These are phyloP conservation scores for Sugiyamaella sp. DNA, from an alignment of 1,139 yeast species.

Conservation along the genomic window DNA sequence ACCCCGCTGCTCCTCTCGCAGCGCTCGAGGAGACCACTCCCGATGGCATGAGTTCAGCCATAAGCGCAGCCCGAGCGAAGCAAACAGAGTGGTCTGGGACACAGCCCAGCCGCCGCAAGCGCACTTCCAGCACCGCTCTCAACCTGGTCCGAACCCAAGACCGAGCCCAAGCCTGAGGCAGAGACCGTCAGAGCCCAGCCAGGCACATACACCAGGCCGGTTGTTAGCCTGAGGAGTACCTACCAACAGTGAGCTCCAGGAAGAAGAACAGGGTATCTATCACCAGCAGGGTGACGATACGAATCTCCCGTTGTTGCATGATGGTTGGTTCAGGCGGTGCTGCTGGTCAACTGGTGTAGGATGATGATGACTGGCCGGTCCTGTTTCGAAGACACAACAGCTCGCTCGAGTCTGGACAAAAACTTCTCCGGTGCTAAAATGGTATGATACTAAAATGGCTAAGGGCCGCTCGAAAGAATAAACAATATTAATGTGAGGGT, in stretches of 20 bases:
- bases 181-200: background rate
- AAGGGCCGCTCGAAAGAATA: too few species aligned
- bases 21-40: too few species aligned
- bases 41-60: too few species aligned
- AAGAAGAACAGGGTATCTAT: constrained; percentile 85
- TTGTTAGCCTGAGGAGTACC: constrained; percentile 14
- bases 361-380: background rate
- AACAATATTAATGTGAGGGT: too few species aligned
- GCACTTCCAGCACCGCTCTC: too few species aligned
- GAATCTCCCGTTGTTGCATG: constrained; percentile 61
- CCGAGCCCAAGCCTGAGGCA: too few species aligned
- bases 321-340: background rate
- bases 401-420: background rate
- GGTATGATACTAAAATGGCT: background rate
- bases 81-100: too few species aligned
- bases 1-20: too few species aligned
- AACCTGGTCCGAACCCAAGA: too few species aligned
- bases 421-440: background rate
- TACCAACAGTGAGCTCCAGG: constrained; percentile 77
- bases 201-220: background rate
- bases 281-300: constrained; percentile 70
- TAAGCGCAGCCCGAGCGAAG: too few species aligned
- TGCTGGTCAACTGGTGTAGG: background rate
- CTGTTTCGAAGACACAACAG: background rate
- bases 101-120: too few species aligned